Percentiles rank a stretch among this genome's conserved stretches.
Conservation (phyloP, 2,329 filamentous ascomycete species). For the Trichoderma sp. region DNA sequence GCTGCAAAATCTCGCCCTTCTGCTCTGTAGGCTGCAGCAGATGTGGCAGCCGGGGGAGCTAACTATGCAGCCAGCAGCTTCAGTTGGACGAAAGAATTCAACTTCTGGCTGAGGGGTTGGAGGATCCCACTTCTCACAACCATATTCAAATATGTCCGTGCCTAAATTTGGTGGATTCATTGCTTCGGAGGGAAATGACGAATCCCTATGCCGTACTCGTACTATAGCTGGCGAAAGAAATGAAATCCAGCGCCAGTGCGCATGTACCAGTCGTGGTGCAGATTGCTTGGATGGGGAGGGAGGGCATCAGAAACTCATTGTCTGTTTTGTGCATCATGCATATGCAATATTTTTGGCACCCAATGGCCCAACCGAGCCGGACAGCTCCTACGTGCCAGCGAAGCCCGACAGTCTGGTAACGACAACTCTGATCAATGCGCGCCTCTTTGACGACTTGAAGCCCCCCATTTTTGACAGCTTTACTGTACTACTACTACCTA, state of each 20-base stretch:
- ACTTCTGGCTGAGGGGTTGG: no score
- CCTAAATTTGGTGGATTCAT: neutral
- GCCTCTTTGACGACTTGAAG: neutral
- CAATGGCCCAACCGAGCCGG: neutral
- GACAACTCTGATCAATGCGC: neutral
- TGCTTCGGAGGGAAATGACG: neutral
- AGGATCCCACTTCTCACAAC: neutral
- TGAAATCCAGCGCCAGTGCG: no score
- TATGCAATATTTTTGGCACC: neutral
- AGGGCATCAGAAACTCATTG: neutral
- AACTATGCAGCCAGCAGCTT: neutral
- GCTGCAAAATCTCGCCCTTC: neutral
- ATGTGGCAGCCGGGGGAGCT: neutral
- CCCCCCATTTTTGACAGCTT: neutral
- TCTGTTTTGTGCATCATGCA: neutral
- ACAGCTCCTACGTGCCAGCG: neutral
- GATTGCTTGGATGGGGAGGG: neutral
- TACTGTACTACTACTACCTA: no score
- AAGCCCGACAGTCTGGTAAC: conserved; percentile 13
- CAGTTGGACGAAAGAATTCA: neutral
- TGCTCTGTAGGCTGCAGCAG: neutral
- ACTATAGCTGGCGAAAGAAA: neutral
- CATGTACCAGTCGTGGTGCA: neutral
- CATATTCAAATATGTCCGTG: neutral
- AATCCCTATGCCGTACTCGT: neutral